phyloP scores from a whole-genome alignment of 2,329 filamentous ascomycete species.

The Paracorniculantispora psalliotae region DNA sequence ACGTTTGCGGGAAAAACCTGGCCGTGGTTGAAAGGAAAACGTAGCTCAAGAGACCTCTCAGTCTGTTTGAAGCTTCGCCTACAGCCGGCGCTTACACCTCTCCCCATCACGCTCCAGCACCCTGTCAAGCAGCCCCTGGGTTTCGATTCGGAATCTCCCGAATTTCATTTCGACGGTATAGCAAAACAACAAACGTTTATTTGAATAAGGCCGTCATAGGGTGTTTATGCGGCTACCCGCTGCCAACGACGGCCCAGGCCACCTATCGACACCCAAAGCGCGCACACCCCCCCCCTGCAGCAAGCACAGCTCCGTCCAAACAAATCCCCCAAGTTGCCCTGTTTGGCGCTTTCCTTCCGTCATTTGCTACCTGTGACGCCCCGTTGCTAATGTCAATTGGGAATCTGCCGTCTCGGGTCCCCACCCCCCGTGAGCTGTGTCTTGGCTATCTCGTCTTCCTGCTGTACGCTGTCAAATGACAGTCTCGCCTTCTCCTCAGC shows the following conservation, averaged over 20 bases:
- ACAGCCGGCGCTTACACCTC: slow-evolving; percentile 3
- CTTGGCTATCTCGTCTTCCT: slow-evolving; percentile 3
- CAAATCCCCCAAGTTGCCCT: slow-evolving; percentile 8
- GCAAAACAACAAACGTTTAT: not conserved
- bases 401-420: slow-evolving; percentile 8
- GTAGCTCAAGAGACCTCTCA: not conserved
- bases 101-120: not conserved
- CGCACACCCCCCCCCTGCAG: slow-evolving; percentile 1
- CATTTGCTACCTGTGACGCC: slow-evolving; percentile 10
- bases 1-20: not conserved
- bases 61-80: not conserved
- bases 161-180: not conserved
- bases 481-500: slow-evolving; percentile 1
- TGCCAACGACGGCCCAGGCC: slow-evolving; percentile 9
- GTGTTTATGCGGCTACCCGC: slow-evolving; percentile 11
- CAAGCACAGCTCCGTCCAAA: slow-evolving; percentile 11
- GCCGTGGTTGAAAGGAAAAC: not conserved
- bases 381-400: slow-evolving; percentile 6
- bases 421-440: slow-evolving; percentile 4
- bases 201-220: not conserved
- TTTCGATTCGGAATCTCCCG: not conserved
- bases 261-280: slow-evolving; percentile 11
- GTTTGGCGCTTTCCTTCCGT: slow-evolving; percentile 12
- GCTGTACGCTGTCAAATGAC: slow-evolving; percentile 11
- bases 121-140: not conserved